Evolutionary conservation across 2,329 filamentous ascomycete species (phyloP).

Genomic region (Talaromyces sp.): DNA sequence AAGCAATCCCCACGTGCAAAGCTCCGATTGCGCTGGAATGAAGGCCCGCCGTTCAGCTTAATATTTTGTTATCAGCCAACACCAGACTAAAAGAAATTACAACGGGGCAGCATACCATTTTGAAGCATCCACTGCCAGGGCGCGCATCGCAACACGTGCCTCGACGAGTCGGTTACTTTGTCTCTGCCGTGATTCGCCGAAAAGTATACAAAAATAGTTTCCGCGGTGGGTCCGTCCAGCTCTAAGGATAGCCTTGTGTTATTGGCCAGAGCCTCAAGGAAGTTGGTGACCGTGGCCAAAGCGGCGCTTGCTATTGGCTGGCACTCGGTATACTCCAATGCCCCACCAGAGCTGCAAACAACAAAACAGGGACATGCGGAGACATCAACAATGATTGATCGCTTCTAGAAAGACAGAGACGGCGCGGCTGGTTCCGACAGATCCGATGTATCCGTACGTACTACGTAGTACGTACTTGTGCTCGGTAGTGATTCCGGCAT

Average conservation of each 20-base stretch:
- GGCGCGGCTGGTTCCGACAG: background rate
- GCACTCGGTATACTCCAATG: background rate
- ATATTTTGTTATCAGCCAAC: too few relatives aligned
- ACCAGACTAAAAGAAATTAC: background rate
- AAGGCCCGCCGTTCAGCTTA: too few relatives aligned
- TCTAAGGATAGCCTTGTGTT: too few relatives aligned
- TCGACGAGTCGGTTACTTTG: background rate
- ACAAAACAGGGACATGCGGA: too few relatives aligned
- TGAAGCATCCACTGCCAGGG: background rate
- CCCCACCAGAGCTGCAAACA: background rate
- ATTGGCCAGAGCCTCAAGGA: background rate
- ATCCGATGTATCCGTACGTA: too few relatives aligned
- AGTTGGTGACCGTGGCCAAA: background rate
- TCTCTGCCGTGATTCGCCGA: background rate
- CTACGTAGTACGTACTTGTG: background rate
- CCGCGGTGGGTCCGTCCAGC: too few relatives aligned
- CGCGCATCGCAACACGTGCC: background rate
- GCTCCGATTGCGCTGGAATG: background rate
- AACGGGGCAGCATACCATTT: background rate
- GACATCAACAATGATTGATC: too few relatives aligned
- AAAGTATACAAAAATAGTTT: too few relatives aligned
- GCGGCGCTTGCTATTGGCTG: background rate
- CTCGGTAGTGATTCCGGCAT: background rate
- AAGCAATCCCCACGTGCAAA: background rate
- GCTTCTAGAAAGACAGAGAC: too few relatives aligned